These are phyloP conservation scores for Aurantiochytrium sp. DNA, from an alignment of 108 stramenopile genomes.

Conservation along the genomic window DNA sequence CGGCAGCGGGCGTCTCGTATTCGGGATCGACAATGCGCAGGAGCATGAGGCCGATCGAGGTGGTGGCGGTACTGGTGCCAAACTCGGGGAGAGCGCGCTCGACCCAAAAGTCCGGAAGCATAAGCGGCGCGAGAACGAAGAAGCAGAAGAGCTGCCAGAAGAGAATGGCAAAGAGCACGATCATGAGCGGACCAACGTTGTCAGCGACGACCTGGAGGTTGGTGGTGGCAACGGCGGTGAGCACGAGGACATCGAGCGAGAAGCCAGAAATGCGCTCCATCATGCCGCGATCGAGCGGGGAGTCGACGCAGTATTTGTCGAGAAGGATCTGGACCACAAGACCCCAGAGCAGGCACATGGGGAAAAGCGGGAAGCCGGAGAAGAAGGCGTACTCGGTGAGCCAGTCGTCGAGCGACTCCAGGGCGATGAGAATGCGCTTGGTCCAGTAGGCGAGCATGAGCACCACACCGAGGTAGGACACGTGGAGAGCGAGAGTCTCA, in stretches of 20 bases:
- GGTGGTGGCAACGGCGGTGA: constrained; percentile 31
- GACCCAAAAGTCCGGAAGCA: constrained; percentile 25
- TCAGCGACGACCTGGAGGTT: constrained; percentile 5
- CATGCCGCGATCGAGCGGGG: constrained; percentile 6
- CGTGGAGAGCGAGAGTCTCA: not conserved
- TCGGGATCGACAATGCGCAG: constrained; percentile 21
- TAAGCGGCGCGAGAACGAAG: not conserved
- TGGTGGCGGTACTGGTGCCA: not conserved
- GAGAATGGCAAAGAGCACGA: not conserved
- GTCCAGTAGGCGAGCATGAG: not conserved
- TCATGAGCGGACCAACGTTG: not conserved
- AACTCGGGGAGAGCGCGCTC: constrained; percentile 18
- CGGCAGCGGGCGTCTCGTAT: not conserved
- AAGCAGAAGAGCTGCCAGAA: constrained; percentile 10
- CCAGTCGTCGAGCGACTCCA: not conserved
- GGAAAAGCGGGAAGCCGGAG: constrained; percentile 29
- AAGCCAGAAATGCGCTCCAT: constrained; percentile 15
- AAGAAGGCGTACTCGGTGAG: constrained; percentile 16
- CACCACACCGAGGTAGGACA: not conserved
- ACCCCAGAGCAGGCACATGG: constrained; percentile 25
- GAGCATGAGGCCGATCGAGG: constrained; percentile 12
- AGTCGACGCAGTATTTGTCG: not conserved
- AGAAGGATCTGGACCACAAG: not conserved
- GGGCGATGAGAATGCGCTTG: not conserved
- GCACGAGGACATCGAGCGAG: not conserved